Percentiles rank a stretch among this genome's conserved stretches.
These are phyloP conservation scores for Fusarium longipes DNA, from an alignment of 2,329 filamentous ascomycete species.

Conservation along the genomic window DNA sequence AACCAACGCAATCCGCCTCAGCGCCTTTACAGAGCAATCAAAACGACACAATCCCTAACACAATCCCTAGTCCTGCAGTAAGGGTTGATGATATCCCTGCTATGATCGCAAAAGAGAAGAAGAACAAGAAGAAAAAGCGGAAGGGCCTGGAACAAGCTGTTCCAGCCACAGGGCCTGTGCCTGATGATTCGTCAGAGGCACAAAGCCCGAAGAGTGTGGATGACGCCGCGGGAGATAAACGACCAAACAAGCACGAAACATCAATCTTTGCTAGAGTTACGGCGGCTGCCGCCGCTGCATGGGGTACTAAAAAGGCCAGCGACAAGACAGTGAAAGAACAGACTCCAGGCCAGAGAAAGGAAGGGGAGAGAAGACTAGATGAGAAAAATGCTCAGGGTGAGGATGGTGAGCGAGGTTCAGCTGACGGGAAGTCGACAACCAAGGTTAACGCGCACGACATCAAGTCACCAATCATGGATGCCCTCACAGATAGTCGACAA, in stretches of 20 bases:
- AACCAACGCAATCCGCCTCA: neutral
- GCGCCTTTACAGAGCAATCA: neutral
- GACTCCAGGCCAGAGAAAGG: conserved; percentile 53
- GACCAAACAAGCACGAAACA: conserved; percentile 8
- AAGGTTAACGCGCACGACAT: neutral
- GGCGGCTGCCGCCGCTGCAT: conserved; percentile 40
- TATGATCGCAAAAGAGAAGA: conserved; percentile 48
- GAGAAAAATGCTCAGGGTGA: neutral
- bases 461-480: neutral
- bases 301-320: conserved; percentile 26
- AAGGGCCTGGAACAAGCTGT: neutral
- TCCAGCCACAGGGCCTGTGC: conserved; percentile 6
- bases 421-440: neutral
- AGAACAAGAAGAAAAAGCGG: conserved; percentile 39
- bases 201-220: neutral
- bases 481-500: conserved; percentile 47
- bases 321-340: conserved; percentile 50
- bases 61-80: neutral
- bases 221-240: neutral
- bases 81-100: conserved; percentile 11
- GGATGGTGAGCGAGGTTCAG: neutral
- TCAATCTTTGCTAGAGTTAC: conserved; percentile 26
- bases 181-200: conserved; percentile 10
- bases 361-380: conserved; percentile 10
- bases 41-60: neutral